Evolutionary conservation across 176 grass and related monocot genomes (phyloP), one percentile per base, ranked within the genome.

Genomic region (Zoysia pacifica): DNA sequence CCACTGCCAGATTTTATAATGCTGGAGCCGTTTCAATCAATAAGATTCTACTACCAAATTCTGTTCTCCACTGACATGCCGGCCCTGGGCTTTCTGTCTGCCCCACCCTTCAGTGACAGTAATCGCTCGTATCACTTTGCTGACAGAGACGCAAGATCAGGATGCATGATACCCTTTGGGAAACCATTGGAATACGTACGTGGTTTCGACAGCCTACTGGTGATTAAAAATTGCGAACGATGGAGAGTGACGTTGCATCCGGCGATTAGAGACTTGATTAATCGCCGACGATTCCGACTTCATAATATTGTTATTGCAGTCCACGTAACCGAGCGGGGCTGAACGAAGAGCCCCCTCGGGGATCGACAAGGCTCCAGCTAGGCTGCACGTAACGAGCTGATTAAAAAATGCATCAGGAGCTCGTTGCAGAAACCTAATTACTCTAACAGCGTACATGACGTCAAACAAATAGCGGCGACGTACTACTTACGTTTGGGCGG

Each of bases 301-400:
- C n/a, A 58, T 9, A 58, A 58, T 58, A 54, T 28, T 28, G 28
- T 28, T 28, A 48, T 65, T 76, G 87, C 76, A 50, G 28, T 56
- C 70, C 81, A 84, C 28, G 28, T 28, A 28, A 28, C 28, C 28
- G 28, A 84, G 74, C 68, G 63, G 14, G 3, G 62, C 19, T 39
- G 69, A 79, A 28, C 28, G 28, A 79, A 45, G 60, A 62, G 45
- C 79, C 51, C 3, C 36, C 18, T 15, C 1, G 71, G 48, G 40
- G 42, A 79, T 44, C 48, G 40, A 70, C 28, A 41, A 56, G 48
- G 70, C 53, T 88, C 75, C 65, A 88, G 70, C 76, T 75, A 42
- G 81, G 83, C 11, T 12, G 48, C 41, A 76, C 86, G 81, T 80
- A 75, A 63, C 46, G 75, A 35, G 18, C 1, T 28, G 14, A 83